Evolutionary conservation across 768 basidiomycete species (phyloP).

Genomic region (Naganishia randhawae): DNA sequence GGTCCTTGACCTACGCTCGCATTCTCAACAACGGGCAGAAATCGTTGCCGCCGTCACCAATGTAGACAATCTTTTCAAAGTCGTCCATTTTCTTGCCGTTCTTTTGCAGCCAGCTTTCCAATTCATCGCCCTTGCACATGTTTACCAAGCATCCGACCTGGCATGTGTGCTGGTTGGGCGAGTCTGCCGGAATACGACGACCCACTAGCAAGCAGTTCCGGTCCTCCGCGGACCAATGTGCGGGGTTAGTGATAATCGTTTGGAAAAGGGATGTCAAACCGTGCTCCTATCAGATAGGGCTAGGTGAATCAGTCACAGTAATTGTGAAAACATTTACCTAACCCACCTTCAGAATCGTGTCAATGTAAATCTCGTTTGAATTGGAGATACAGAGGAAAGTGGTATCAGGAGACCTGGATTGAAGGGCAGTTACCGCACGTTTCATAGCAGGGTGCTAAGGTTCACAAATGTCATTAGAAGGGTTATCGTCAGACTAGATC

Average conservation of each 20-base stretch:
- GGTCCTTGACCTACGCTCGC: slow-evolving; percentile 57
- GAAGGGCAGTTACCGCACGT: slow-evolving; percentile 75
- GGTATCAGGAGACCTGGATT: slow-evolving; percentile 62
- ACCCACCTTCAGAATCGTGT: slow-evolving; percentile 75
- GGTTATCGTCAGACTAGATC: background rate
- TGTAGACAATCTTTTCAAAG: slow-evolving; percentile 77
- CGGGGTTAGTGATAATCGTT: slow-evolving; percentile 88
- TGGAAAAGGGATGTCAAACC: slow-evolving; percentile 67
- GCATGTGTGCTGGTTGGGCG: slow-evolving; percentile 72
- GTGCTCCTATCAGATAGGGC: slow-evolving; percentile 60
- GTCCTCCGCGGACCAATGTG: slow-evolving; percentile 66
- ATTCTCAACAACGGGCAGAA: slow-evolving; percentile 86
- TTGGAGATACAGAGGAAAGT: slow-evolving; percentile 91
- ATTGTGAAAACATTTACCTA: background rate
- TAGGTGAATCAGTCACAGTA: background rate
- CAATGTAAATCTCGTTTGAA: slow-evolving; percentile 85
- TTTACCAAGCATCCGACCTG: slow-evolving; percentile 84
- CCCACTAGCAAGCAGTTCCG: slow-evolving; percentile 61
- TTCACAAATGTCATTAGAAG: background rate
- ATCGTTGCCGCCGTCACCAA: slow-evolving; percentile 93
- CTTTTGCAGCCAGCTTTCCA: slow-evolving; percentile 71
- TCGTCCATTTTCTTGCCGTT: slow-evolving; percentile 54
- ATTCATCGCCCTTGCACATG: slow-evolving; percentile 99
- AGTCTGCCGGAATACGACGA: slow-evolving; percentile 69
- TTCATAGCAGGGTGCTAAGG: slow-evolving; percentile 92